Evolutionary conservation across 768 basidiomycete species (phyloP).

Genomic region (Trametes meyenii): DNA sequence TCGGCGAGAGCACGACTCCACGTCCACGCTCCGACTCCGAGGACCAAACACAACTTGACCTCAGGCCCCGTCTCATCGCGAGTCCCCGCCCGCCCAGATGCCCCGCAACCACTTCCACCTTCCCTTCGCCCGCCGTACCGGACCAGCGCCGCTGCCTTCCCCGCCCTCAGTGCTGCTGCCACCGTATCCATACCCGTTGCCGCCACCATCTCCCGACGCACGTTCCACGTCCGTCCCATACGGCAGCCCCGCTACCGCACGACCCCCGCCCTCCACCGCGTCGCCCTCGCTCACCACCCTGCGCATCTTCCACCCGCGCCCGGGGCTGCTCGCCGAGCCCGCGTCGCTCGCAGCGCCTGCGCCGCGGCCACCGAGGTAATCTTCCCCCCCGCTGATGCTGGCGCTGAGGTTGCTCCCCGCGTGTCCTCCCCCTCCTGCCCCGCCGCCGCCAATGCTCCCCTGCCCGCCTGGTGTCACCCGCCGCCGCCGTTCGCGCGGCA

Average conservation of each 20-base stretch:
- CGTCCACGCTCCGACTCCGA: background rate
- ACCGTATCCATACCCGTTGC: background rate
- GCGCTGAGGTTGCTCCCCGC: background rate
- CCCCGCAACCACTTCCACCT: slow-evolving; percentile 36
- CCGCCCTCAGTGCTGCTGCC: background rate
- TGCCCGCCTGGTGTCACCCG: slow-evolving; percentile 39
- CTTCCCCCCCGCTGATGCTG: slow-evolving; percentile 2
- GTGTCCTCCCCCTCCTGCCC: background rate
- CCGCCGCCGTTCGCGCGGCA: slow-evolving; percentile 55
- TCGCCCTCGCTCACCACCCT: slow-evolving; percentile 25
- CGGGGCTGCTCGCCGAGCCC: slow-evolving; percentile 17
- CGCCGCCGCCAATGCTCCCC: slow-evolving; percentile 26
- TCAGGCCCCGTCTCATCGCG: slow-evolving; percentile 3
- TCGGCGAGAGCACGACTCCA: background rate
- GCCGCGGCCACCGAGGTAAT: background rate
- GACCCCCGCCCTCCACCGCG: slow-evolving; percentile 14
- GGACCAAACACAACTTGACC: too few relatives aligned
- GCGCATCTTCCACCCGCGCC: slow-evolving; percentile 15
- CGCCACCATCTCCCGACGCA: background rate
- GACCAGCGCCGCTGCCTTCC: background rate
- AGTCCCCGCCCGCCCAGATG: slow-evolving; percentile 14
- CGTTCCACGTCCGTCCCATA: slow-evolving; percentile 16
- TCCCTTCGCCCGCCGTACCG: slow-evolving; percentile 16
- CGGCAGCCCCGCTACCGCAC: slow-evolving; percentile 7
- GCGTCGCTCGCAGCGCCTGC: slow-evolving; percentile 4